Conservation (phyloP, 176 grass and related monocot genomes). For the Tuctoria greenei region DNA sequence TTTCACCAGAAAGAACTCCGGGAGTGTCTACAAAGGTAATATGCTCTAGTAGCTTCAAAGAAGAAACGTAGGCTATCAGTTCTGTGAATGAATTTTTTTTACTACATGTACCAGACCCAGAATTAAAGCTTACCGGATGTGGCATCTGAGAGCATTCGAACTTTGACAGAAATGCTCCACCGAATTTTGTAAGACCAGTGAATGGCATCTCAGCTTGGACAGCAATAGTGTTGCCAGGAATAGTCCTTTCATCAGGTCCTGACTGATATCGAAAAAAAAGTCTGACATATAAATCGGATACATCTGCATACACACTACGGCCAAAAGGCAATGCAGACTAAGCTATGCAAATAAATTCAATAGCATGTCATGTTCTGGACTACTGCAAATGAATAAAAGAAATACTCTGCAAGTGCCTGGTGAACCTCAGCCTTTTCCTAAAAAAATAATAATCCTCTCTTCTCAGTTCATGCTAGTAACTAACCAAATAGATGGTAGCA, state of each 20-base stretch:
- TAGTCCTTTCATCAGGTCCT: slow-evolving; percentile 74
- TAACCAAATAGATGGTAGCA: not conserved
- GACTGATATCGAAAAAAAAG: slow-evolving; percentile 43
- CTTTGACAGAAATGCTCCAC: slow-evolving; percentile 86
- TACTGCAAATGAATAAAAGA: not conserved
- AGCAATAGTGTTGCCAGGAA: slow-evolving; percentile 95
- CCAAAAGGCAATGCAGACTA: not conserved
- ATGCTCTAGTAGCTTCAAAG: slow-evolving; percentile 78
- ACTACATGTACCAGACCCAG: not conserved
- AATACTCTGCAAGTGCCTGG: not conserved
- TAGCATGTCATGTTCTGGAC: not conserved
- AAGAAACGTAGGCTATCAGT: slow-evolving; percentile 21
- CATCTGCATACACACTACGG: not conserved
- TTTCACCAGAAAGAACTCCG: slow-evolving; percentile 87
- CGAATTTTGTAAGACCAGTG: slow-evolving; percentile 80
- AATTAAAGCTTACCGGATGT: slow-evolving; percentile 64
- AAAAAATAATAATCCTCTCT: not conserved
- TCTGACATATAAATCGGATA: not conserved
- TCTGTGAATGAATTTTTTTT: not conserved
- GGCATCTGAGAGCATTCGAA: slow-evolving; percentile 99
- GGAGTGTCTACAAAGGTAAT: slow-evolving; percentile 91
- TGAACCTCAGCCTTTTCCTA: not conserved
- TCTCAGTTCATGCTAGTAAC: not conserved
- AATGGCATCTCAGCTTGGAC: slow-evolving; percentile 94
- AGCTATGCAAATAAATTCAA: not conserved